Percentiles rank a stretch among this genome's conserved stretches.
These are phyloP conservation scores for Aspergillus terreus DNA, from an alignment of 2,329 filamentous ascomycete genomes.

Conservation along the genomic window DNA sequence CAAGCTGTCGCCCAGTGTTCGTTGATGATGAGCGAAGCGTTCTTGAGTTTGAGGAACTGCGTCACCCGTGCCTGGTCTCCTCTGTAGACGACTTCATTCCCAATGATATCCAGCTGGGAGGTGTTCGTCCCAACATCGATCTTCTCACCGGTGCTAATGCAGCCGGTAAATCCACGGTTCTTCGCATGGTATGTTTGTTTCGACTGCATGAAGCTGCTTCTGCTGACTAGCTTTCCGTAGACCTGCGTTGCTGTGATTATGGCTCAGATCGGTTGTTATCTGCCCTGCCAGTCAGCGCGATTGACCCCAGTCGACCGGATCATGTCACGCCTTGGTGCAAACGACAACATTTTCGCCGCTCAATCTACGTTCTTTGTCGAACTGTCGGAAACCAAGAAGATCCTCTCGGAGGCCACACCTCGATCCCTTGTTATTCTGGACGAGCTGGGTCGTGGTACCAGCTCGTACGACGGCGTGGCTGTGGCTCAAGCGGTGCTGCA, in stretches of 20 bases:
- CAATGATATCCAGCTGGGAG: slow-evolving; percentile 86
- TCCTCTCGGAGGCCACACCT: slow-evolving; percentile 86
- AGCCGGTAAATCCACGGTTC: slow-evolving; percentile 91
- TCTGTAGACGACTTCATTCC: slow-evolving; percentile 93
- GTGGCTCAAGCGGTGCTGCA: slow-evolving; percentile 97
- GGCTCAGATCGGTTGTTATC: slow-evolving; percentile 91
- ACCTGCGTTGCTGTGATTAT: slow-evolving; percentile 96
- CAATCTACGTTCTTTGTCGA: slow-evolving; percentile 99
- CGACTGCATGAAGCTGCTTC: neutral
- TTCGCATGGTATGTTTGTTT: slow-evolving; percentile 75
- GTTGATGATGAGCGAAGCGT: slow-evolving; percentile 79
- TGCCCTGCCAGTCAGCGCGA: slow-evolving; percentile 76
- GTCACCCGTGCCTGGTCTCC: slow-evolving; percentile 91
- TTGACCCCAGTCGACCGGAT: slow-evolving; percentile 93
- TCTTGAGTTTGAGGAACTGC: slow-evolving; percentile 86
- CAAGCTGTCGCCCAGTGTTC: slow-evolving; percentile 85
- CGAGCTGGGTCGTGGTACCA: slow-evolving; percentile 90
- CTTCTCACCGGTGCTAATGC: slow-evolving; percentile 94
- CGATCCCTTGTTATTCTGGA: slow-evolving; percentile 95
- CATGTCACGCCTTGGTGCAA: slow-evolving; percentile 95
- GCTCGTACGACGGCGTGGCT: slow-evolving; percentile 92
- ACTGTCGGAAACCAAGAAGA: slow-evolving; percentile 96
- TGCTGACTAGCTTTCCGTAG: slow-evolving; percentile 41
- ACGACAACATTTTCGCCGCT: slow-evolving; percentile 98
- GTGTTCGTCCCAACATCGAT: slow-evolving; percentile 75